phyloP scores from a whole-genome alignment of 192 early-diverging fungal genomes.

The Thamnidium elegans region DNA sequence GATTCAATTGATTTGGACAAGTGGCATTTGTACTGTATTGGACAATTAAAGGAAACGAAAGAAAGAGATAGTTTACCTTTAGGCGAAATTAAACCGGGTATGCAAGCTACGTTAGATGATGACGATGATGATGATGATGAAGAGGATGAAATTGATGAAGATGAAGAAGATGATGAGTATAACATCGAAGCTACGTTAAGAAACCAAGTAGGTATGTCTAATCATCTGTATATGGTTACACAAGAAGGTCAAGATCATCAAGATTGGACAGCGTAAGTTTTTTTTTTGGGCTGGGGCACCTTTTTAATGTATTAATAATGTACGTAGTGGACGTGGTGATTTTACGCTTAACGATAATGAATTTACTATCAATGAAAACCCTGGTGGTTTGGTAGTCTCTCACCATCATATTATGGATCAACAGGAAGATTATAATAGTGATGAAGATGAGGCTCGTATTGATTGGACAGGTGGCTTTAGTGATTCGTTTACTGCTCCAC shows the following conservation, averaged over 20 bases:
- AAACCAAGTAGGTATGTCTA: background rate
- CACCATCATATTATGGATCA: background rate
- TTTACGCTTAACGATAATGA: background rate
- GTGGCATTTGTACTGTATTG: conserved; percentile 51
- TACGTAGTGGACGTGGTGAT: conserved; percentile 6
- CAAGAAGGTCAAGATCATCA: background rate
- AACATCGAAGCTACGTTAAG: background rate
- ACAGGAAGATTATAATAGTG: background rate
- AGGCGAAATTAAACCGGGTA: conserved; percentile 41
- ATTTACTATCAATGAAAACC: background rate
- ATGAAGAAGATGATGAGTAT: conserved; percentile 11
- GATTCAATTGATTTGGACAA: conserved; percentile 48
- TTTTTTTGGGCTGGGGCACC: background rate
- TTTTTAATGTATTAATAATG: background rate
- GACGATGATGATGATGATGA: conserved; percentile 29
- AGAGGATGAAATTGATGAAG: conserved; percentile 26
- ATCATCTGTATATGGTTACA: background rate
- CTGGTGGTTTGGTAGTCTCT: background rate
- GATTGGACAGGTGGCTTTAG: conserved; percentile 2
- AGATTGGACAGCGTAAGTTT: too few species aligned
- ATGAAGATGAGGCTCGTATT: background rate
- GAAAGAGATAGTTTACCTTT: conserved; percentile 39
- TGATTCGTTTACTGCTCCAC: background rate
- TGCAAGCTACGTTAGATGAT: conserved; percentile 1
- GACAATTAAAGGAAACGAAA: conserved; percentile 21